Conservation (phyloP, 108 stramenopile species). For the Pseudonitzschia delicatissima region DNA sequence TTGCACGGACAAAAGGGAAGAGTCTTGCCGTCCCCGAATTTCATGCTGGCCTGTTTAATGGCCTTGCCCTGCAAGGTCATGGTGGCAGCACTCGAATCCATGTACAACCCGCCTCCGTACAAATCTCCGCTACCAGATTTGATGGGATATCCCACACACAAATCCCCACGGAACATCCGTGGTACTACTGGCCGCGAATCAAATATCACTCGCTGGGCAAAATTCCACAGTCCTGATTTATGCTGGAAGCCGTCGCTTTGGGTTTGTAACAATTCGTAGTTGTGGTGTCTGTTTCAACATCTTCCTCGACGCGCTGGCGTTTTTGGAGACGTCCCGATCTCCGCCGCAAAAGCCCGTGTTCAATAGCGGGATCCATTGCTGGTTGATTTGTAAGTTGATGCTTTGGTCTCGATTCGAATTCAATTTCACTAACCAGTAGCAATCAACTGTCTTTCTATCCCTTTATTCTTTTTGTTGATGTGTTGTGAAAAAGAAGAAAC, state of each 20-base stretch:
- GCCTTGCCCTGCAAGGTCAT: constrained; percentile 76
- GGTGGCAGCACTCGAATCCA: constrained; percentile 50
- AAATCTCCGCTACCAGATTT: constrained; percentile 42
- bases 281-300: background rate
- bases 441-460: too few species aligned
- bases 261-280: constrained; percentile 51
- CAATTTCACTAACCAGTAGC: background rate
- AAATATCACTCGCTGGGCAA: constrained; percentile 86
- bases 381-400: background rate
- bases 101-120: constrained; percentile 86
- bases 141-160: constrained; percentile 77
- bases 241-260: constrained; percentile 41
- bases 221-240: constrained; percentile 73
- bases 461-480: too few species aligned
- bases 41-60: constrained; percentile 52
- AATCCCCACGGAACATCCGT: constrained; percentile 74
- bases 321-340: background rate
- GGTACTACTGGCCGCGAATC: constrained; percentile 61
- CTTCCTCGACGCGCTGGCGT: background rate
- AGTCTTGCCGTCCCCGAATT: constrained; percentile 73
- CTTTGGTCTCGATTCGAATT: background rate
- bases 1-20: constrained; percentile 86
- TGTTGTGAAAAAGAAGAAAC: too few species aligned
- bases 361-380: background rate
- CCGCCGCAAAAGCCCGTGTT: background rate